Percentiles rank a stretch among this genome's conserved stretches.
These are phyloP conservation scores for Camellia japonica DNA, from an alignment of 148 eudicot species.

Conservation along the genomic window DNA sequence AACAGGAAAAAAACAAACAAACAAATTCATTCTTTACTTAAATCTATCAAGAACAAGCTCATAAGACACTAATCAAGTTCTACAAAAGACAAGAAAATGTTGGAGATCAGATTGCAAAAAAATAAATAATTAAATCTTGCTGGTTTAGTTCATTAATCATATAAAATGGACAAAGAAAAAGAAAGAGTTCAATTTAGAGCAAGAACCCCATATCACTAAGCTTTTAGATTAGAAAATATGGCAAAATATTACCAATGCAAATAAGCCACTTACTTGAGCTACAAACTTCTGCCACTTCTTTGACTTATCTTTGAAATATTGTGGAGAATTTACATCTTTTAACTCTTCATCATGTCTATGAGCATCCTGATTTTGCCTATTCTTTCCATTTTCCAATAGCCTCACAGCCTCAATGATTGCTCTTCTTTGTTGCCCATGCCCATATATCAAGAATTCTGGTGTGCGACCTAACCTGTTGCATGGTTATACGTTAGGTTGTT, in stretches of 20 bases:
- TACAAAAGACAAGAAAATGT: not conserved
- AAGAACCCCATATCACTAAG: not conserved
- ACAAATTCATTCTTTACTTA: not conserved
- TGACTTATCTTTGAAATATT: constrained; percentile 68
- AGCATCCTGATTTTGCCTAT: constrained; percentile 28
- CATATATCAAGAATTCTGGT: constrained; percentile 79
- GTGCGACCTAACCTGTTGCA: constrained; percentile 74
- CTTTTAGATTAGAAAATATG: not conserved
- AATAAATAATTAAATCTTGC: not conserved
- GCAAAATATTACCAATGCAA: constrained; percentile 3
- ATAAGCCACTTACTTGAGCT: constrained; percentile 54
- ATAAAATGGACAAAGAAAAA: not conserved
- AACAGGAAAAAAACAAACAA: not conserved
- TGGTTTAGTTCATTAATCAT: not conserved
- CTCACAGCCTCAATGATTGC: constrained; percentile 92
- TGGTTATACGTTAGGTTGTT: not conserved
- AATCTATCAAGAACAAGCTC: not conserved
- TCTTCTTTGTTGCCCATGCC: constrained; percentile 93
- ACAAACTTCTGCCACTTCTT: constrained; percentile 94
- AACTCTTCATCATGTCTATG: constrained; percentile 32
- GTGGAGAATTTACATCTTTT: constrained; percentile 40
- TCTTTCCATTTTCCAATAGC: constrained; percentile 50
- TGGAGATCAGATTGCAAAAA: not conserved
- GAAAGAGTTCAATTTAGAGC: not conserved
- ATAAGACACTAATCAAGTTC: not conserved